These are phyloP conservation scores for Papiliotrema flavescens DNA, from an alignment of 1,284 basidiomycete genomes.

Conservation along the genomic window DNA sequence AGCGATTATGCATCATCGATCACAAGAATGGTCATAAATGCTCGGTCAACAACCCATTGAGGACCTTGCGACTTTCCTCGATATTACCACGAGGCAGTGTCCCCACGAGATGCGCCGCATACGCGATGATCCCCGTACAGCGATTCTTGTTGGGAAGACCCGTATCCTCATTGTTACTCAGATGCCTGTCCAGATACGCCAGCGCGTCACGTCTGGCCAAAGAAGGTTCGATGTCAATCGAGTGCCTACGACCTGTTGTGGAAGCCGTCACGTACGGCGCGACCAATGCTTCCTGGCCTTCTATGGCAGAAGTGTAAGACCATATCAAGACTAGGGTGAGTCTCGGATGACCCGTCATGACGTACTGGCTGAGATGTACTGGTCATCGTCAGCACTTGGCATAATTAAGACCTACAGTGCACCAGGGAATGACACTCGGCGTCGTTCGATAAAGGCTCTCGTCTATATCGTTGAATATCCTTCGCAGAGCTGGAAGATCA, in stretches of 20 bases:
- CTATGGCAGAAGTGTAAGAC: conserved; percentile 19
- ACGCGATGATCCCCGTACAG: conserved; percentile 22
- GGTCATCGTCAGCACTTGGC: background rate
- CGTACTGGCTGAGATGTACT: conserved; percentile 18
- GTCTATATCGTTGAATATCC: conserved; percentile 11
- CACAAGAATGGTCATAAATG: too few relatives aligned
- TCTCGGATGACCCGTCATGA: background rate
- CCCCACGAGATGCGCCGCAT: conserved; percentile 23
- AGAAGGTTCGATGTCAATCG: conserved; percentile 19
- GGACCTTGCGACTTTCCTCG: conserved; percentile 21
- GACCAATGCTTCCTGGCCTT: conserved; percentile 14
- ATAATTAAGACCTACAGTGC: conserved; percentile 6
- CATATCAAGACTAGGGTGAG: conserved; percentile 22
- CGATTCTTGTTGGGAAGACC: conserved; percentile 17
- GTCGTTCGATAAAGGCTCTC: conserved; percentile 11
- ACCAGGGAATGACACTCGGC: conserved; percentile 16
- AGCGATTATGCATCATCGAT: too few relatives aligned
- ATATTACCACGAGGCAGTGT: conserved; percentile 17
- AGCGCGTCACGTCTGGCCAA: conserved; percentile 20
- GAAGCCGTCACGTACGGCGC: conserved; percentile 10
- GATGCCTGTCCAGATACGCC: conserved; percentile 15
- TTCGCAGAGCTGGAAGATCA: conserved; percentile 7
- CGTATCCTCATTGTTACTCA: background rate
- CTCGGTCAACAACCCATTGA: conserved; percentile 17
- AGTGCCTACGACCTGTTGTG: background rate